A percentile compares a stretch with the other conserved stretches of the same genome.
Conservation (phyloP, 495 filamentous ascomycete genomes). For the Penicillium verhagenii region DNA sequence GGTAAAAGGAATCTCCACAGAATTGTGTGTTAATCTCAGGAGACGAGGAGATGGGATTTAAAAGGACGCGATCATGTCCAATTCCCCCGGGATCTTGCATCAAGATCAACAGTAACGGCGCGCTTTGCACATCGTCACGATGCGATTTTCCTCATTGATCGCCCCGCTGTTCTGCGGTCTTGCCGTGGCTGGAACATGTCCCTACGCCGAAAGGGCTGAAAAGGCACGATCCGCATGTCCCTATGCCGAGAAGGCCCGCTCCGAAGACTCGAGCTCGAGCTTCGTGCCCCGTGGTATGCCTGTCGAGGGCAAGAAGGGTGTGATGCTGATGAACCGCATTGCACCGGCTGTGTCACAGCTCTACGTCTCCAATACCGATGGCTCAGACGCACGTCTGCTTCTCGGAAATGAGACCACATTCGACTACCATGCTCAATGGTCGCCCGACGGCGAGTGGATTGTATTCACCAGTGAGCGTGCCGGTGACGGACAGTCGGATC, state of each 20-base stretch:
- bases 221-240: background rate
- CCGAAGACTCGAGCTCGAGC: background rate
- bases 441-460: conserved; percentile 18
- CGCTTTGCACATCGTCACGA: background rate
- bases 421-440: conserved; percentile 31
- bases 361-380: conserved; percentile 28
- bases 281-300: background rate
- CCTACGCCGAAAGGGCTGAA: background rate
- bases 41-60: too few species aligned
- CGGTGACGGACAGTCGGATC: conserved; percentile 13
- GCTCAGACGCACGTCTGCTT: conserved; percentile 18
- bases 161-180: background rate
- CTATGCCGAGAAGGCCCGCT: background rate
- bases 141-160: background rate
- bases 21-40: too few species aligned
- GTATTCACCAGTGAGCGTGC: conserved; percentile 17
- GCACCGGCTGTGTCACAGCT: conserved; percentile 20
- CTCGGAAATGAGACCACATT: conserved; percentile 21
- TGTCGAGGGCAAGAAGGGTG: conserved; percentile 10
- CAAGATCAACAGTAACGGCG: background rate
- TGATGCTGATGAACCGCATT: conserved; percentile 26
- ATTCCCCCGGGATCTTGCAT: background rate
- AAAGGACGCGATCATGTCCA: too few species aligned
- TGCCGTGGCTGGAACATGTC: background rate
- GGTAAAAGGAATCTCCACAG: too few species aligned